phyloP scores from a whole-genome alignment of 2,329 filamentous ascomycete genomes.

The Epichloe sibirici region DNA sequence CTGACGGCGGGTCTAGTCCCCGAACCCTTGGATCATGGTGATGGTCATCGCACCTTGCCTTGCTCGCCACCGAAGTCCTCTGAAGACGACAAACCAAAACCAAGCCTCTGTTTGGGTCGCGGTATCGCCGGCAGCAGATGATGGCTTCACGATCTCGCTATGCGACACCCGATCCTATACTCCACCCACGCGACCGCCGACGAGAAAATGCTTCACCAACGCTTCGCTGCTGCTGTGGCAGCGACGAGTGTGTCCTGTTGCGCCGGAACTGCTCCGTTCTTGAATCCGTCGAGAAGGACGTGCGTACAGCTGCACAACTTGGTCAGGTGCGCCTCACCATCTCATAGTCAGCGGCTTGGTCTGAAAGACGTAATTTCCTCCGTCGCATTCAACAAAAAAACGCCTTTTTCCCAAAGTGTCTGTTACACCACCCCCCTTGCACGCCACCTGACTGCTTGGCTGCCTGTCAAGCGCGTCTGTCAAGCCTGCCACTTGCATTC shows the following conservation, averaged over 20 bases:
- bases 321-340: constrained; percentile 64
- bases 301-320: constrained; percentile 72
- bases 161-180: constrained; percentile 8
- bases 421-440: background rate
- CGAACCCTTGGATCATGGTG: constrained; percentile 7
- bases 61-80: background rate
- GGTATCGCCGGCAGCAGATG: constrained; percentile 5
- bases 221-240: constrained; percentile 74
- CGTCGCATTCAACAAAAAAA: background rate
- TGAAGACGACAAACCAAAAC: background rate
- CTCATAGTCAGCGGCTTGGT: background rate
- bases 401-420: background rate
- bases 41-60: background rate
- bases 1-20: background rate
- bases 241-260: constrained; percentile 64
- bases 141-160: constrained; percentile 5
- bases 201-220: constrained; percentile 18
- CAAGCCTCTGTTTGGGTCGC: background rate
- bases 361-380: background rate
- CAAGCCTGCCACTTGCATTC: constrained; percentile 4
- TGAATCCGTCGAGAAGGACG: constrained; percentile 74
- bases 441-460: background rate
- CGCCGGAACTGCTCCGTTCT: constrained; percentile 69
- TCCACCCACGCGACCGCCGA: constrained; percentile 12
- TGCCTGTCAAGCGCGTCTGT: background rate